Evolutionary conservation across 1,284 basidiomycete genomes (phyloP), one percentile per base, ranked within the genome.

Genomic region (Exobasidium cylindrosporum): DNA sequence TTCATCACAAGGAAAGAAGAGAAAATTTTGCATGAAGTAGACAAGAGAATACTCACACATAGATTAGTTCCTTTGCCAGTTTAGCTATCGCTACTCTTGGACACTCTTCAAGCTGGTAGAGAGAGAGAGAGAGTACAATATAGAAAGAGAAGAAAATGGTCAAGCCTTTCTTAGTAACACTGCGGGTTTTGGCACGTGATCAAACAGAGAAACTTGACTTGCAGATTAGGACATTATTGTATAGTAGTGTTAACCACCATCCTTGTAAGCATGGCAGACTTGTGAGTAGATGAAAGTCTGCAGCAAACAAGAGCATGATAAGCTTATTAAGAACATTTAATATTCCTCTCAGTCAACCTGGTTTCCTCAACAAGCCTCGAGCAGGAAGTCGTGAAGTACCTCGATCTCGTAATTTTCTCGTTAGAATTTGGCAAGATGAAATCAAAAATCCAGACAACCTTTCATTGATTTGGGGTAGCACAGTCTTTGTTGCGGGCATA

Each of bases 361-460:
- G 59, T 31, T 61, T 61, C 53, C 52, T 61, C 52, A 61, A 61
- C 29, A 29, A 50, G 24, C 59, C 30, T 30, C 54, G 32, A 26
- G 55, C 55, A 29, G 24, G 26, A 2, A 24, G 26, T 10, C 55
- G 32, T 17, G 32, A 43, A 13, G 3, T 13, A 35, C 47, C 24
- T 7, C n/a, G n/a, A 7, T 40, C 67, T 55, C 62, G 65, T 45
- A 70, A 66, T 66, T 69, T 67, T 45, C 54, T 74, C 26, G 17
- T 58, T 2, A 61, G 66, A 14, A 73, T 75, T 64, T 66, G 69
- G 65, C 60, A 65, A 61, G 58, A 53, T 5, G 65, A 78, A 60
- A 69, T 78, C 57, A 61, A 67, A 47, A 62, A 70, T 5, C 73
- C 75, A 32, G 73, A 74, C 61, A 74, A 77, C 66, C 55, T 76